Base-by-base conservation (phyloP, 2,329 filamentous ascomycete genomes). In the Diaporthe sp. region DNA sequence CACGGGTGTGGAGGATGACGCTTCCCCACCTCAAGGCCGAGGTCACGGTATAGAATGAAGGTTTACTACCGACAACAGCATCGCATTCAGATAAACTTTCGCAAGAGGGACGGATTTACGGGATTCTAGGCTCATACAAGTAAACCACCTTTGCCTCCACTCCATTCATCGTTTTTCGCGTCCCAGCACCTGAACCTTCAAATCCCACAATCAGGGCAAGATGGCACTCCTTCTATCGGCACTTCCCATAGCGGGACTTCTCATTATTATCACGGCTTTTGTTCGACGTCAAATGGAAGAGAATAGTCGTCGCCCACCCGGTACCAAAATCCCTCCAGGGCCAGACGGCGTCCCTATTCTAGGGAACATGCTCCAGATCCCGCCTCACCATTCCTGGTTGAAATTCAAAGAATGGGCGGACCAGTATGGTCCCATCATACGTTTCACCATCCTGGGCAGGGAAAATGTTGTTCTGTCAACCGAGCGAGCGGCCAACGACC, bases 321-420 rank as follows among this genome's bases (percentile, higher is more conserved):
- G 57, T 39, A 61, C 57, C 22, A 61, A 42, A 25, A 25, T 39
- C 4, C 57, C 57, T 13, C 57, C 57, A 2, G 57, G 34, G 4
- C 57, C 57, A 2, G 34, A n/a, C 15, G 57, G 57, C 34, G 22
- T 25, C 25, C 57, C 57, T 17, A 42, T 61, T 25, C 22, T 61
- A 25, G 57, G 57, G 22, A 61, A 61, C 34, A 61, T 61, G 57
- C 34, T 61, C 22, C 57, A 61, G 9, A 42, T 61, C 22, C 57
- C 57, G 22, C 34, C 57, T 61, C 57, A 61, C 3, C 57, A 61
- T 61, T 61, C 57, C 34, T 61, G 57, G 57, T 25, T 61, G 34
- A 61, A 61, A 25, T 61, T 61, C 34, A 61, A 61, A 34, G 57
- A 61, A 25, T 61, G 57, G 57, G 57, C 57, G 22, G 57, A 61